Evolutionary conservation across 768 basidiomycete species (phyloP).

Genomic region (Boletus vinaceobasis): DNA sequence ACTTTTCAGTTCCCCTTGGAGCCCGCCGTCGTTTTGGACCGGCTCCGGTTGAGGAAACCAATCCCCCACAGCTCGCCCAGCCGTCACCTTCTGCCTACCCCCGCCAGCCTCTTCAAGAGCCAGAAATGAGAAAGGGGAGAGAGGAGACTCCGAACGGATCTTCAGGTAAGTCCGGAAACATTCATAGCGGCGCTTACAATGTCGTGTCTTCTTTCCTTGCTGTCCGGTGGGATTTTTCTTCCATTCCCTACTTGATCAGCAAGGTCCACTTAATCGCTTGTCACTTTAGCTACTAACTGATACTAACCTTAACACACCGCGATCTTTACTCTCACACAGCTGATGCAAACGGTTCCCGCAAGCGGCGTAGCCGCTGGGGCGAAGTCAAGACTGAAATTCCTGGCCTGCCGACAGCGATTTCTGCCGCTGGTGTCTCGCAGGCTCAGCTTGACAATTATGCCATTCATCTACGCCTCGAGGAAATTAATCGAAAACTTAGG

Average conservation of each 20-base stretch:
- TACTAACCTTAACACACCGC: slow-evolving; percentile 56
- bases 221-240: slow-evolving; percentile 30
- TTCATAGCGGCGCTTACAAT: slow-evolving; percentile 37
- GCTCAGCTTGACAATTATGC: slow-evolving; percentile 98
- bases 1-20: slow-evolving; percentile 71
- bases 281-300: slow-evolving; percentile 38
- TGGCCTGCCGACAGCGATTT: slow-evolving; percentile 91
- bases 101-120: slow-evolving; percentile 54
- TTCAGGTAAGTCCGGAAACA: slow-evolving; percentile 64
- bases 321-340: slow-evolving; percentile 51
- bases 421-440: slow-evolving; percentile 89
- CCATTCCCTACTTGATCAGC: slow-evolving; percentile 29
- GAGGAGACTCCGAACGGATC: slow-evolving; percentile 69
- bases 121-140: slow-evolving; percentile 58
- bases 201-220: slow-evolving; percentile 37
- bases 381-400: slow-evolving; percentile 89
- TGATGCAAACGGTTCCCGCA: slow-evolving; percentile 84
- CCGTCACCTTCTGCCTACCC: slow-evolving; percentile 86
- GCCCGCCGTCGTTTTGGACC: slow-evolving; percentile 90
- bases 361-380: slow-evolving; percentile 97
- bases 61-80: slow-evolving; percentile 82
- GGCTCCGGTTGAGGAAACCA: slow-evolving; percentile 74
- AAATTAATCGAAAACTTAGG: slow-evolving; percentile 93
- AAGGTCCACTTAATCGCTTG: slow-evolving; percentile 30
- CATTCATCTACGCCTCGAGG: slow-evolving; percentile 91